Percentiles rank a stretch among this genome's conserved stretches.
Evolutionary conservation across 176 grass and related monocot genomes (phyloP).

Genomic region (Oryza australiensis): DNA sequence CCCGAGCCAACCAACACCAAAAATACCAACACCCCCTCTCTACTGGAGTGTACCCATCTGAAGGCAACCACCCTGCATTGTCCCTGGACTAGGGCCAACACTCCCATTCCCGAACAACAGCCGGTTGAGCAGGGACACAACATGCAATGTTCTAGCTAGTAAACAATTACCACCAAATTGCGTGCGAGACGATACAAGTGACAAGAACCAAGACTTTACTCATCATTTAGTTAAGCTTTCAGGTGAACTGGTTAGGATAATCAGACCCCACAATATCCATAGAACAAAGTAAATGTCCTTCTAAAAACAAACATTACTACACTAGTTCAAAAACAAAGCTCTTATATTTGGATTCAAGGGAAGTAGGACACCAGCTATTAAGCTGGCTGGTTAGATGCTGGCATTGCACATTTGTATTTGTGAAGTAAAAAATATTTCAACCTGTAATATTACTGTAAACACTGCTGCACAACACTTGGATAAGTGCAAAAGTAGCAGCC

Average conservation of each 20-base stretch:
- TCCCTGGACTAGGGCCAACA: conserved; percentile 33
- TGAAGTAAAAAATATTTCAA: background rate
- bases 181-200: conserved; percentile 57
- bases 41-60: conserved; percentile 37
- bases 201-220: conserved; percentile 45
- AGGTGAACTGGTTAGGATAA: too few relatives aligned
- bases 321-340: too few relatives aligned
- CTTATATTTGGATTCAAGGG: too few relatives aligned
- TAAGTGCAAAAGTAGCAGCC: background rate
- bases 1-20: conserved; percentile 29
- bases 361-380: background rate
- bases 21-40: conserved; percentile 37
- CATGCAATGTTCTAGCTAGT: conserved; percentile 66
- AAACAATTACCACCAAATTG: conserved; percentile 58
- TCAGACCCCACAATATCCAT: too few relatives aligned
- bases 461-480: background rate
- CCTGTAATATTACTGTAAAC: background rate
- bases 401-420: background rate
- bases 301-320: too few relatives aligned
- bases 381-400: background rate
- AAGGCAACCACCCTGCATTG: conserved; percentile 36
- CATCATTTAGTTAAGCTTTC: too few relatives aligned
- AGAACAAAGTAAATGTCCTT: too few relatives aligned
- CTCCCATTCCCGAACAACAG: conserved; percentile 46
- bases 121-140: conserved; percentile 55